Evolutionary conservation across 2,329 filamentous ascomycete genomes (phyloP).

Genomic region (Xylaria sp.): DNA sequence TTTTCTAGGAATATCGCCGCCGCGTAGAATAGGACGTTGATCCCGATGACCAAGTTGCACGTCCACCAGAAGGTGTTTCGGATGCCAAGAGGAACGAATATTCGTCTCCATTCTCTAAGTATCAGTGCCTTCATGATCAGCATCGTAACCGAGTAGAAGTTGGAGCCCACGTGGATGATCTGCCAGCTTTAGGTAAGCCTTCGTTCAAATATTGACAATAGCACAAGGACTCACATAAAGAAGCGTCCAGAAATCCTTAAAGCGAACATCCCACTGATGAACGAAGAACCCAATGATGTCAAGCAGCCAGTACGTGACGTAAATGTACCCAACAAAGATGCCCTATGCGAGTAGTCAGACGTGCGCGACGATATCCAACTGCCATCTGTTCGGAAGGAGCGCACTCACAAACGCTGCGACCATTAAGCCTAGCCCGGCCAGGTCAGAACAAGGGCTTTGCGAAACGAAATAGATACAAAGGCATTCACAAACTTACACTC

Average conservation of each 20-base stretch:
- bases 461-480: not conserved
- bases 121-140: constrained; percentile 25
- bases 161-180: constrained; percentile 20
- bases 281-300: constrained; percentile 26
- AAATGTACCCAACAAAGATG: not conserved
- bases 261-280: constrained; percentile 30
- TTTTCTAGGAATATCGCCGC: constrained; percentile 34
- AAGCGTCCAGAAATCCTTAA: constrained; percentile 13
- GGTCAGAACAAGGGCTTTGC: not conserved
- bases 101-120: constrained; percentile 27
- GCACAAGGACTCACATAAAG: not conserved
- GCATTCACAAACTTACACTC: constrained; percentile 28
- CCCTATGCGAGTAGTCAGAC: constrained; percentile 1
- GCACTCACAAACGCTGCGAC: constrained; percentile 10
- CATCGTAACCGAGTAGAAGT: constrained; percentile 15
- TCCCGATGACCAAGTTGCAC: constrained; percentile 26
- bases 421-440: not conserved
- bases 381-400: not conserved
- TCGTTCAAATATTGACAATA: too few relatives aligned
- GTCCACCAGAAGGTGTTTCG: constrained; percentile 34
- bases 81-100: constrained; percentile 28
- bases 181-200: not conserved
- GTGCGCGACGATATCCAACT: not conserved
- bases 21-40: constrained; percentile 32
- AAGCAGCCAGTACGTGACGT: not conserved